These are phyloP conservation scores for Rhizophora apiculata DNA, from an alignment of 345 rosid genomes.

Conservation along the genomic window DNA sequence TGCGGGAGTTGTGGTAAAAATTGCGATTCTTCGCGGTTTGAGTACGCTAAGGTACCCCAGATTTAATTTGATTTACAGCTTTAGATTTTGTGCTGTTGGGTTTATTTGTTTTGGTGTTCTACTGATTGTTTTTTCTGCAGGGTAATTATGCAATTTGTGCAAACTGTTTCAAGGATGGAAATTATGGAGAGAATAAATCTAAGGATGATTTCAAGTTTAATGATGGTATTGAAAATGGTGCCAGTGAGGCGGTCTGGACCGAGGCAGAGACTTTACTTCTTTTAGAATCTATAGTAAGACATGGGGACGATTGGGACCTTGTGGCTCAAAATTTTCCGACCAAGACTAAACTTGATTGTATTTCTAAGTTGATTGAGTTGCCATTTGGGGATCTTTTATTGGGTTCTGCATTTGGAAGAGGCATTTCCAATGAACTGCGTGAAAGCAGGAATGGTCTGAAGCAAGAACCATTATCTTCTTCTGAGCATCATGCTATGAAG, in stretches of 20 bases:
- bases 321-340: constrained; percentile 71
- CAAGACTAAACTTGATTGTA: constrained; percentile 74
- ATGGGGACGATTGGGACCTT: constrained; percentile 93
- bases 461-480: constrained; percentile 28
- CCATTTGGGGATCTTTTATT: constrained; percentile 76
- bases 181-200: constrained; percentile 55
- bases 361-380: constrained; percentile 77
- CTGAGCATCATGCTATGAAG: constrained; percentile 30
- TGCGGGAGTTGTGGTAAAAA: constrained; percentile 54
- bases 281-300: constrained; percentile 71
- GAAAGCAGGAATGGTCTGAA: constrained; percentile 22
- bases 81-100: background rate
- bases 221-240: constrained; percentile 24
- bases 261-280: constrained; percentile 80
- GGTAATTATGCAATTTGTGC: constrained; percentile 43
- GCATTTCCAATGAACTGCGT: constrained; percentile 19
- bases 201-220: constrained; percentile 53
- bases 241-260: constrained; percentile 58
- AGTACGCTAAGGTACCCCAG: constrained; percentile 48
- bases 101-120: constrained; percentile 4
- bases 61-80: background rate
- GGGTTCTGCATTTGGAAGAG: constrained; percentile 44
- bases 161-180: constrained; percentile 60
- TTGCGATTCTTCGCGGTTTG: constrained; percentile 52
- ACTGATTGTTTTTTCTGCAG: constrained; percentile 33